These are phyloP conservation scores for Boechera stricta DNA, from an alignment of 345 rosid species.

Conservation along the genomic window DNA sequence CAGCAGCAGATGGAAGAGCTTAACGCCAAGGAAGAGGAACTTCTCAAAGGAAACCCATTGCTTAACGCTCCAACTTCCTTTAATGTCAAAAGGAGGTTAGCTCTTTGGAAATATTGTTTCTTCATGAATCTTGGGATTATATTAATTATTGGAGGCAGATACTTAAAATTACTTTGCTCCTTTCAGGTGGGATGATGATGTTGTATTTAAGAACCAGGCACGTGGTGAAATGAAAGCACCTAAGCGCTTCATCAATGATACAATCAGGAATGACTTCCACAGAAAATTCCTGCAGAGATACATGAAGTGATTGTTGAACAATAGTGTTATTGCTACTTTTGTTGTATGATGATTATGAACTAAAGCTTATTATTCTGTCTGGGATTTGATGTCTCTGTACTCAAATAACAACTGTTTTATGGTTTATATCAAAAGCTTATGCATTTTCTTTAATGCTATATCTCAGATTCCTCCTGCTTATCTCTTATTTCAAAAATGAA, in stretches of 20 bases:
- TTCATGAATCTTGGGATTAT: slow-evolving; percentile 14
- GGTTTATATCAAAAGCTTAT: slow-evolving; percentile 34
- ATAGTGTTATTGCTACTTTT: slow-evolving; percentile 31
- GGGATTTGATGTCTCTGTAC: slow-evolving; percentile 29
- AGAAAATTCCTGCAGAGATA: slow-evolving; percentile 89
- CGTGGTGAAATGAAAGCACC: slow-evolving; percentile 93
- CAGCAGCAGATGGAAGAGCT: slow-evolving; percentile 78
- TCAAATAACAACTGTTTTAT: slow-evolving; percentile 23
- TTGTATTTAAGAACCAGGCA: slow-evolving; percentile 97
- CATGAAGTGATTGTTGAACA: slow-evolving; percentile 68
- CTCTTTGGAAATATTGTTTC: neutral
- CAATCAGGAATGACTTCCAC: slow-evolving; percentile 94
- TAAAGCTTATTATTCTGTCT: slow-evolving; percentile 21
- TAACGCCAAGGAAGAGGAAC: slow-evolving; percentile 86
- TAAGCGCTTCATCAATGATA: slow-evolving; percentile 98
- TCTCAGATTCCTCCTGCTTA: slow-evolving; percentile 3
- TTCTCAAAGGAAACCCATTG: slow-evolving; percentile 91
- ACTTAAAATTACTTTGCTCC: neutral
- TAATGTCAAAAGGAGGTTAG: slow-evolving; percentile 83
- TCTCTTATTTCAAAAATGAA: neutral
- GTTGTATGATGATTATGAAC: slow-evolving; percentile 34
- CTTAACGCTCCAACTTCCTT: slow-evolving; percentile 77
- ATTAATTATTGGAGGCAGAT: slow-evolving; percentile 1
- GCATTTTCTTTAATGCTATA: slow-evolving; percentile 5
- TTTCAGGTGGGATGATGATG: slow-evolving; percentile 98